Base-by-base conservation (phyloP, 1,284 basidiomycete genomes). In the Blastosporella zonata region DNA sequence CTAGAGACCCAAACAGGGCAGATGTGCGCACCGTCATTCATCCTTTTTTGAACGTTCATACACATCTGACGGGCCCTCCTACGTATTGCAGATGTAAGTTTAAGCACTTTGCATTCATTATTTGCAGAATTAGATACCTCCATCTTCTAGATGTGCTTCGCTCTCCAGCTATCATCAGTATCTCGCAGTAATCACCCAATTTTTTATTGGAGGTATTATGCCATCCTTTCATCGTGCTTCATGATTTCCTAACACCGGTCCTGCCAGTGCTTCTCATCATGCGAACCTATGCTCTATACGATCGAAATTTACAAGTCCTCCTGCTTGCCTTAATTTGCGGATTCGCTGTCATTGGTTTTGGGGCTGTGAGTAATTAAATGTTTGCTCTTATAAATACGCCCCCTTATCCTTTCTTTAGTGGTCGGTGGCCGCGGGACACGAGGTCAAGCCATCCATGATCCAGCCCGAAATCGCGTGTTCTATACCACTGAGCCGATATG, bases 231-330 rank as follows among this genome's bases (percentile, higher is more conserved):
- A 31, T 3, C n/a, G n/a, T 31, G 6, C 12, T 13, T 13, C 29
- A 13, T 27, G 10, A 7, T 12, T 31, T 31, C 29, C 29, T 31
- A 6, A 31, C 29, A n/a, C n/a, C n/a, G n/a, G 29, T 13, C 29
- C 12, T 13, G 12, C 13, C 21, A 61, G 57, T 60, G 15, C 45
- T 60, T 6, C 55, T 60, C 6, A 52, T 60, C 28, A 54, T 59
- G 31, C 52, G 58, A n/a, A 58, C 55, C 2, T 56, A 62, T 46
- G 60, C 59, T 47, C 53, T 61, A 1, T 61, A 60, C 29, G 52
- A 55, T 17, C 55, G 57, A 28, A 52, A 39, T 43, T 43, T 34
- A 1, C 22, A 44, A 41, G 47, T 57, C 2, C 53, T 61, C 6
- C 10, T 54, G 1, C 47, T 52, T 13, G 42, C 62, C 17, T 57